Percentiles rank a stretch among this genome's conserved stretches.
phyloP scores from a whole-genome alignment of 345 rosid genomes.

The Boechera stricta region DNA sequence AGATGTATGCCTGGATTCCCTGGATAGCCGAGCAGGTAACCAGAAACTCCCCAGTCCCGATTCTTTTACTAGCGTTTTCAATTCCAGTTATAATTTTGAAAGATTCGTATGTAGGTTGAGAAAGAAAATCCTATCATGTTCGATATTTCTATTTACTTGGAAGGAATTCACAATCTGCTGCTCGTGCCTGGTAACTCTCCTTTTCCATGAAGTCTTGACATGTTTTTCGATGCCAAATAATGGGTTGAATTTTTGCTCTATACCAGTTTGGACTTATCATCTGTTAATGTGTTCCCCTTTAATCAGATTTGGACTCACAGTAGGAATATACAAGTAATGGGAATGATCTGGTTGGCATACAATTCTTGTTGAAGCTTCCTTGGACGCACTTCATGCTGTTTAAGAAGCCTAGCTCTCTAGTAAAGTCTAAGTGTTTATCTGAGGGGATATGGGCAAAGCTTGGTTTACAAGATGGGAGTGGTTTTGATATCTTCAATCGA shows the following conservation, averaged over 20 bases:
- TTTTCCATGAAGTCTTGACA: constrained; percentile 27
- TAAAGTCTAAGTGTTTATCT: constrained; percentile 69
- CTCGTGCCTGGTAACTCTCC: constrained; percentile 66
- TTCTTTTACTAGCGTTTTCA: constrained; percentile 24
- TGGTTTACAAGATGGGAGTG: constrained; percentile 55
- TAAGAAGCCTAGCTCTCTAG: constrained; percentile 50
- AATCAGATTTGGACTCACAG: constrained; percentile 48
- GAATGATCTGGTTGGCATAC: constrained; percentile 50
- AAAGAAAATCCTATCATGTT: constrained; percentile 50
- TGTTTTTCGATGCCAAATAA: constrained; percentile 10
- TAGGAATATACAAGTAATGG: constrained; percentile 48
- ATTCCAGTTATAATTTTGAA: neutral
- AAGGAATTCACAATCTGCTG: constrained; percentile 74
- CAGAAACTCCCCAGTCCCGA: constrained; percentile 9
- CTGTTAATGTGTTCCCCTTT: constrained; percentile 33
- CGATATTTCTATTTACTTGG: constrained; percentile 67
- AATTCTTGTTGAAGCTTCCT: constrained; percentile 71
- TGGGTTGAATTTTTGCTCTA: neutral
- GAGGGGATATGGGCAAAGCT: constrained; percentile 73
- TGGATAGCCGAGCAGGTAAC: constrained; percentile 81
- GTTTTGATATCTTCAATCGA: constrained; percentile 65
- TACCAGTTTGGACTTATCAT: constrained; percentile 26
- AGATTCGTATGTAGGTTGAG: constrained; percentile 59
- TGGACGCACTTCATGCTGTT: constrained; percentile 66
- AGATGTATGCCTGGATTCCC: constrained; percentile 74